phyloP scores from a whole-genome alignment of 1,139 yeast species.

The Debaryomycetaceae sp. region DNA sequence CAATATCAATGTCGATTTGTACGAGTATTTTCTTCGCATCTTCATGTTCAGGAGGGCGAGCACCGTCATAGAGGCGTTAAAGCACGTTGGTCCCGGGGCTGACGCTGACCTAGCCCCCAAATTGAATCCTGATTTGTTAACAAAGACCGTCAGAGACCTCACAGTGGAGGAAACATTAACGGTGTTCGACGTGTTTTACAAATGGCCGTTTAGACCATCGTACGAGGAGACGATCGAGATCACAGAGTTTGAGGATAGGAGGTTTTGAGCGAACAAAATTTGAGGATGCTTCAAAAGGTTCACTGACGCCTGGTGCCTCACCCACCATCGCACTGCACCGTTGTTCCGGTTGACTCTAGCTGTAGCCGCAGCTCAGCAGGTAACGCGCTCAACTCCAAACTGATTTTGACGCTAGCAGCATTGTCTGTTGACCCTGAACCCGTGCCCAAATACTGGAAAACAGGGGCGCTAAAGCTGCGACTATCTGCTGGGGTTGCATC shows the following conservation, averaged over 20 bases:
- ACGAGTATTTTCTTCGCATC: constrained; percentile 66
- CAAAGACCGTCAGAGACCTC: constrained; percentile 46
- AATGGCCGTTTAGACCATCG: constrained; percentile 86
- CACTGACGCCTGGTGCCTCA: not conserved
- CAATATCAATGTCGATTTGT: constrained; percentile 50
- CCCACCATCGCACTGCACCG: not conserved
- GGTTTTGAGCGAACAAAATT: constrained; percentile 3
- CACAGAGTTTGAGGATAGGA: constrained; percentile 6
- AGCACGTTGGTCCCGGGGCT: constrained; percentile 79
- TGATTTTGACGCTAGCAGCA: too few relatives aligned
- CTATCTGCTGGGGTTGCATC: constrained; percentile 1
- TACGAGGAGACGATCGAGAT: constrained; percentile 18
- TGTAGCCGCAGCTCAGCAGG: not conserved
- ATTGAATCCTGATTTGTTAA: constrained; percentile 32
- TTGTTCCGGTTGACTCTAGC: not conserved
- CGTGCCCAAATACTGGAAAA: constrained; percentile 1
- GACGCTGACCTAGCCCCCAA: constrained; percentile 48
- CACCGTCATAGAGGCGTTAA: constrained; percentile 45
- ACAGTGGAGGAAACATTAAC: constrained; percentile 49
- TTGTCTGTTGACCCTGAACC: too few relatives aligned
- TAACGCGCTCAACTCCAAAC: not conserved
- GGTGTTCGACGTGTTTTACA: constrained; percentile 49
- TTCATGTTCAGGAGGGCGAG: constrained; percentile 52
- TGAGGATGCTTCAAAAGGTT: not conserved
- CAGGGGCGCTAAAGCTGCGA: constrained; percentile 8